Evolutionary conservation across 352 stramenopile species (phyloP), one percentile per base, ranked within the genome.

Genomic region (Phytophthora brassicae): DNA sequence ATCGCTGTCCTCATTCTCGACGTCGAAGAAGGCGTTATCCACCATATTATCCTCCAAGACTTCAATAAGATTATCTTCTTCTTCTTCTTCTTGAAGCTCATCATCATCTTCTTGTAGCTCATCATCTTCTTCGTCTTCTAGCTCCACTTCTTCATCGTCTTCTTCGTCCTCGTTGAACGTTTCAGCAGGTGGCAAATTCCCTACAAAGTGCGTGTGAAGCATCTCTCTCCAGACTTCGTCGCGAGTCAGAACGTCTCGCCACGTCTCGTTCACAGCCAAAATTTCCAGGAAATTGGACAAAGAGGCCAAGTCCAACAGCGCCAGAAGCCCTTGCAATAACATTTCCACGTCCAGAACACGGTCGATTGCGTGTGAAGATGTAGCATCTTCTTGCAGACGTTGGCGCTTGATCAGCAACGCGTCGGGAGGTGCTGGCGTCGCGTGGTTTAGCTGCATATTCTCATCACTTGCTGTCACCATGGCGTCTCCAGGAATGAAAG

Each of bases 331-430:
- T 16, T 48, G 63, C 17, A 79, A 31, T 60, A 79, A 19, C 22
- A 43, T 71, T 63, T 76, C 67, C 1, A 76, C 63, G 43, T 76
- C 67, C 28, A 79, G 51, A 9, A 75, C 67, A 29, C 66, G 55
- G 14, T 38, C n/a, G 16, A 56, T 52, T 3, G 47, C 55, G 7
- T 3, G 11, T 1, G 11, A 14, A 47, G 44, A 13, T 0, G n/a
- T 2, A n/a, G 22, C 0, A 0, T 1, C 6, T 2, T 41, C 38
- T 8, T 23, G 29, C 12, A 68, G 26, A 61, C 63, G 41, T 26
- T 68, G 63, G 2, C 66, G 61, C 59, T 78, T 75, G 29, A 41
- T 17, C 13, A 35, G 39, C 8, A 31, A 6, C 6, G 24, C 38
- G n/a, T 61, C 48, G 16, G 20, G 20, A 3, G 4, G 47, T 17